These are phyloP conservation scores for Botryotinia calthae DNA, from an alignment of 2,329 filamentous ascomycete genomes.

Conservation along the genomic window DNA sequence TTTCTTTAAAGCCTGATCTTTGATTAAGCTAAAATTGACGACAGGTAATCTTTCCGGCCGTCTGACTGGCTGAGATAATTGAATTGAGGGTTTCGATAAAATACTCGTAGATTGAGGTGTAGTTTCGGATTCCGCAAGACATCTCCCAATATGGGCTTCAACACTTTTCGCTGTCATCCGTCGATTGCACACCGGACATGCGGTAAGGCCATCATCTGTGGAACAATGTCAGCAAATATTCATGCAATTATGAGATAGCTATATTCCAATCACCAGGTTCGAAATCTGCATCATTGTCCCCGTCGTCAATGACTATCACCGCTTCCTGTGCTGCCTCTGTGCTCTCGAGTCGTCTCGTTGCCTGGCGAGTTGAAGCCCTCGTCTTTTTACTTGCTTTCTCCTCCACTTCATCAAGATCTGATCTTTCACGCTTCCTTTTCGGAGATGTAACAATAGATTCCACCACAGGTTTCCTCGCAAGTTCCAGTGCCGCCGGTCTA, in stretches of 20 bases:
- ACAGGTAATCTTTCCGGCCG: constrained; percentile 56
- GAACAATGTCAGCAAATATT: constrained; percentile 16
- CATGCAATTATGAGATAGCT: not conserved
- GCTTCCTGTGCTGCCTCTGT: constrained; percentile 38
- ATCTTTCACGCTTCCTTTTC: constrained; percentile 52
- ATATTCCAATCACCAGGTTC: constrained; percentile 31
- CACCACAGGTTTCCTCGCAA: constrained; percentile 55
- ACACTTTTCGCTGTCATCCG: constrained; percentile 70
- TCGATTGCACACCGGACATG: constrained; percentile 75
- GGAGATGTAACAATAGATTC: constrained; percentile 33
- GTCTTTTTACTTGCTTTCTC: constrained; percentile 48
- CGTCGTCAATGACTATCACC: constrained; percentile 37
- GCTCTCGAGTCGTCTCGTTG: constrained; percentile 34
- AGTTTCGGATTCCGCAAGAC: constrained; percentile 35
- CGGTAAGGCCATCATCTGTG: constrained; percentile 58
- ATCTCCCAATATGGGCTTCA: constrained; percentile 39
- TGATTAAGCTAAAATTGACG: constrained; percentile 84
- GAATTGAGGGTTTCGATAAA: constrained; percentile 25
- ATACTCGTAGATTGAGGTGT: constrained; percentile 18
- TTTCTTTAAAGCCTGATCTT: constrained; percentile 71
- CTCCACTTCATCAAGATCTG: constrained; percentile 35
- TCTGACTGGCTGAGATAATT: constrained; percentile 10
- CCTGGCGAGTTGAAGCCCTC: constrained; percentile 51
- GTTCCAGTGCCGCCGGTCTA: constrained; percentile 58
- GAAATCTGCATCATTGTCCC: constrained; percentile 34